Evolutionary conservation across 345 rosid genomes (phyloP), one percentile per base, ranked within the genome.

Genomic region (Chamaenerion angustifolium): DNA sequence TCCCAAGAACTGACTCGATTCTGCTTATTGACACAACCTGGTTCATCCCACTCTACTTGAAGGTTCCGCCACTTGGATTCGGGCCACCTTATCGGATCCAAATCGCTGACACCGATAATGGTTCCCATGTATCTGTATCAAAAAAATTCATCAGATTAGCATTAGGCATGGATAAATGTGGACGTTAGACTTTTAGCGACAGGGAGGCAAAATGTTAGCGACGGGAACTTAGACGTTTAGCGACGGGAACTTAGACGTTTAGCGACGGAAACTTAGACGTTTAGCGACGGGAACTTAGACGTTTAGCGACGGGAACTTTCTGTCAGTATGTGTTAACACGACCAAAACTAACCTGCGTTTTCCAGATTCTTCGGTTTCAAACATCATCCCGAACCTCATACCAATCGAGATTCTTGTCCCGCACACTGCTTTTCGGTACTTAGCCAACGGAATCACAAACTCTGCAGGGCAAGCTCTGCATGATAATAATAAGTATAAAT

Each of bases 361-460:
- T 21, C 86, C 87, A 0, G 96, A 85, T 64, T 93, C 99, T 50
- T 93, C 96, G 4, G 96, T 88, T 68, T 93, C 99, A 67, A 88
- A 93, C 96, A 93, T 88, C 99, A 93, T 93, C 43, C 99, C 99
- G 56, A 93, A 93, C 64, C 96, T 76, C 99, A 93, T 93, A 45
- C 99, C 95, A 62, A 69, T 80, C 6, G 99, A 88, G 54, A 88
- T 70, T 65, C 86, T 93, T 54, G 92, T 76, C 16, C 94, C 97
- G 37, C 69, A 81, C 42, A 93, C 78, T 6, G 99, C 78, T 72
- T 85, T 93, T 13, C 96, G 69, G 64, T 71, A 88, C 59, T 76
- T 88, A 16, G 75, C 70, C 62, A 88, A 55, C 41, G 96, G 94
- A 63, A 93, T 79, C 55, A 93, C 94, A 71, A 93, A 93, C 60